These are phyloP conservation scores for Pichia thaimueangensis DNA, from an alignment of 805 yeast species.

Conservation along the genomic window DNA sequence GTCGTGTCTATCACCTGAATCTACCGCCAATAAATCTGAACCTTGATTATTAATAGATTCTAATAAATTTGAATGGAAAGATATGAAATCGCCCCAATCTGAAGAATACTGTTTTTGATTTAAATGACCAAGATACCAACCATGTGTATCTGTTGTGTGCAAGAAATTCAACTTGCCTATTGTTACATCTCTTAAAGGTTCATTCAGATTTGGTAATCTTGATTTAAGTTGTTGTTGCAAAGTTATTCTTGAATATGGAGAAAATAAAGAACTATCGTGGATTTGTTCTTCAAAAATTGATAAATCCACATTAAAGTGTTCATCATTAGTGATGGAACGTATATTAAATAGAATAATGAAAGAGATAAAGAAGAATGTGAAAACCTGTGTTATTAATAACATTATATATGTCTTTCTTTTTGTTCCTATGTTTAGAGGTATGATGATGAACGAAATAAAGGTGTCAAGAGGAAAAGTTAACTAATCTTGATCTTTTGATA, in stretches of 20 bases:
- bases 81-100: constrained; percentile 88
- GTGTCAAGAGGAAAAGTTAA: no score
- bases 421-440: no score
- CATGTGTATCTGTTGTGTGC: constrained; percentile 97
- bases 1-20: constrained; percentile 91
- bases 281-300: background rate
- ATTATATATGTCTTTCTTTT: background rate
- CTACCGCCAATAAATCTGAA: constrained; percentile 64
- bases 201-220: constrained; percentile 29
- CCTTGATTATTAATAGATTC: constrained; percentile 30
- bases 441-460: no score
- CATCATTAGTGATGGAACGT: constrained; percentile 1
- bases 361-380: constrained; percentile 3
- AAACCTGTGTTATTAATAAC: constrained; percentile 1
- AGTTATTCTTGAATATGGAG: constrained; percentile 5
- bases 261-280: background rate
- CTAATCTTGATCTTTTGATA: no score
- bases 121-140: constrained; percentile 89
- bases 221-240: constrained; percentile 29
- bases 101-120: constrained; percentile 72
- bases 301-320: background rate
- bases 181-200: constrained; percentile 43
- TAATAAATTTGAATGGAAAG: constrained; percentile 51
- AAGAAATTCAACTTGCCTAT: constrained; percentile 77
- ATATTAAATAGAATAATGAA: constrained; percentile 5